Evolutionary conservation across 495 filamentous ascomycete species (phyloP).

Genomic region (Tricharina praecox): DNA sequence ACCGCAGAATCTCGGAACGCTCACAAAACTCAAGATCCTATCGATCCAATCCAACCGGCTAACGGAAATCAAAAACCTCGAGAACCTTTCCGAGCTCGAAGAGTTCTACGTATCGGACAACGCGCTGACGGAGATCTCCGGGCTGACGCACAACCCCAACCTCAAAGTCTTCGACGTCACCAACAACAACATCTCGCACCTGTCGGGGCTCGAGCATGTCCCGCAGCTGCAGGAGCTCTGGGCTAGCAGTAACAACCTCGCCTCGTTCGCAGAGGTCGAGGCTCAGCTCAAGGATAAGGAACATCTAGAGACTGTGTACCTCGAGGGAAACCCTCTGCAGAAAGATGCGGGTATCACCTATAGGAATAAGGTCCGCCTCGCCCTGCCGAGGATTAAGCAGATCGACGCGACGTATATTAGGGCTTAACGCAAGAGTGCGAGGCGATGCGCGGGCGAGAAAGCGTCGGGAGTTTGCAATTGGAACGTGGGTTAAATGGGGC

Average conservation of each 20-base stretch:
- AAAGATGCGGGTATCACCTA: conserved; percentile 56
- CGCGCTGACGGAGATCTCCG: conserved; percentile 57
- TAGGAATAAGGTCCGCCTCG: conserved; percentile 78
- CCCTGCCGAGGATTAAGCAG: conserved; percentile 71
- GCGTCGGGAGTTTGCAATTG: too few relatives aligned
- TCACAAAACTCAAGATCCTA: conserved; percentile 70
- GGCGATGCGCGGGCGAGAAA: too few relatives aligned
- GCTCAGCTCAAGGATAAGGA: conserved; percentile 56
- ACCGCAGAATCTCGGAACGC: conserved; percentile 41
- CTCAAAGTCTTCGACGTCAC: conserved; percentile 77
- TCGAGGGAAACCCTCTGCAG: conserved; percentile 91
- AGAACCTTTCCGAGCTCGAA: conserved; percentile 58
- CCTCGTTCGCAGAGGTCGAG: conserved; percentile 70
- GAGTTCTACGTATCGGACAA: conserved; percentile 99
- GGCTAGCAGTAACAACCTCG: conserved; percentile 76
- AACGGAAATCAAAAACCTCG: conserved; percentile 57
- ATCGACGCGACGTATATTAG: conserved; percentile 57
- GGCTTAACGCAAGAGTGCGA: too few relatives aligned
- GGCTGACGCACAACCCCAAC: conserved; percentile 49
- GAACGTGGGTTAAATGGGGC: too few relatives aligned
- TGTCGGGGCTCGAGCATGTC: conserved; percentile 53
- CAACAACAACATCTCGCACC: conserved; percentile 65
- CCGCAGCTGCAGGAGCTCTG: conserved; percentile 69
- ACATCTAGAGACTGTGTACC: conserved; percentile 79
- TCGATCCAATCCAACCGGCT: conserved; percentile 97